Evolutionary conservation across 1,284 basidiomycete species (phyloP), one percentile per base, ranked within the genome.

Genomic region (Boletellus deceptivus): DNA sequence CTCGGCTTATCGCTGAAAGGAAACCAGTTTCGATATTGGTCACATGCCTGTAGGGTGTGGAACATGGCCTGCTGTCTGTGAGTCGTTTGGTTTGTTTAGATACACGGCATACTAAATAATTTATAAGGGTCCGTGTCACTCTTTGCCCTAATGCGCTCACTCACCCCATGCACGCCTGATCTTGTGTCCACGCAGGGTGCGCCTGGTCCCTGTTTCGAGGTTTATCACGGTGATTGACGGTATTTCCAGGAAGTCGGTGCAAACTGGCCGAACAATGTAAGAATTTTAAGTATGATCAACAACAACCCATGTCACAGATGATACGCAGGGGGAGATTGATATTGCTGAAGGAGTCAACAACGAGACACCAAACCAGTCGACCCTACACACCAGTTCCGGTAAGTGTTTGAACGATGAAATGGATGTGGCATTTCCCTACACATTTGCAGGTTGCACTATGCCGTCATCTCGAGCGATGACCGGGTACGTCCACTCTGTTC

Each of bases 261-360:
- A 10, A 22, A 52, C 40, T 62, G 56, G 63, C 61, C 61, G 6
- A 40, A 53, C 27, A 24, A 35, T 10, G 61, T 51, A 35, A 40
- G 52, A 5, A 7, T 9, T 8, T 11, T 6, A 6, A 36, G 24
- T 11, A 14, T 20, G 17, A 11, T 17, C 1, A 3, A 27, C 7
- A 14, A 8, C 17, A 5, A 16, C 14, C 40, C 43, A 1, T 11
- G 29, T 45, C 4, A 59, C 6, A 0, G 14, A 24, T 33, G 11
- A 14, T 13, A 1, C 18, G 25, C 31, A 69, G 67, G 63, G 82
- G 1, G 81, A 89, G 64, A 75, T 86, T 22, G 86, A 89, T 65
- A 83, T 89, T 43, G 49, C 88, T 14, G 86, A 89, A 65, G 85
- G 80, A 13, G 79, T 86, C 34, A 86, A 88, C 58, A 75, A 78